Conservation (phyloP, 2,329 filamentous ascomycete genomes). For the Aspergillus japonicus region DNA sequence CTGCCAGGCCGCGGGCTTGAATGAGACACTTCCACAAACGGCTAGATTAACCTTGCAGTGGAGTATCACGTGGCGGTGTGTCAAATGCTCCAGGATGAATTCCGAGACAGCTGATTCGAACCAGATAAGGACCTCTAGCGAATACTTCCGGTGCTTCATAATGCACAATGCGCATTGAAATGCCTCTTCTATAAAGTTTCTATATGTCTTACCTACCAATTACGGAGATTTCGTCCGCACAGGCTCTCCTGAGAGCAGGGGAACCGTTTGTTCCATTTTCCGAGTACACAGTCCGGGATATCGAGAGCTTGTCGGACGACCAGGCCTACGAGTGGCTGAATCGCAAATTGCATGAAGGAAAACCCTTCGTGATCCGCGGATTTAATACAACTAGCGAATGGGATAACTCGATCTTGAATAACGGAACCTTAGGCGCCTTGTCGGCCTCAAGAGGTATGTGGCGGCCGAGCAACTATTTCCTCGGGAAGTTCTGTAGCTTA, state of each 20-base stretch:
- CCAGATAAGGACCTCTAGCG: neutral
- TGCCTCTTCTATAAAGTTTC: neutral
- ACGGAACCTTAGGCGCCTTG: constrained; percentile 31
- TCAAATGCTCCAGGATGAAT: constrained; percentile 1
- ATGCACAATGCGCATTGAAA: neutral
- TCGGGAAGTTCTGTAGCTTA: neutral
- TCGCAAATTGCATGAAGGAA: constrained; percentile 29
- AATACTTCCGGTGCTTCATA: neutral
- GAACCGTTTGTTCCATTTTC: constrained; percentile 21
- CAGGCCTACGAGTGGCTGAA: constrained; percentile 28
- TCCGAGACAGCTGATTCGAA: constrained; percentile 10
- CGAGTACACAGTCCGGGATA: constrained; percentile 18
- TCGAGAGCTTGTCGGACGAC: constrained; percentile 5
- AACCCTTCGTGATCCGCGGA: constrained; percentile 36
- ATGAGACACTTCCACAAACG: constrained; percentile 2
- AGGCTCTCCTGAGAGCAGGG: constrained; percentile 16
- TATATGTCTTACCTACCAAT: neutral
- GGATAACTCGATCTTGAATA: constrained; percentile 27
- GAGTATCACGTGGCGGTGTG: constrained; percentile 5
- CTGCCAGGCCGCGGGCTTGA: neutral
- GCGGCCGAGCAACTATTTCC: neutral
- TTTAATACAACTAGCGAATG: constrained; percentile 33
- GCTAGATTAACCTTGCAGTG: constrained; percentile 8
- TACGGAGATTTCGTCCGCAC: constrained; percentile 2
- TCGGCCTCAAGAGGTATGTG: constrained; percentile 35